These are phyloP conservation scores for Cucurbitaria berberidis DNA, from an alignment of 2,329 filamentous ascomycete species.

Conservation along the genomic window DNA sequence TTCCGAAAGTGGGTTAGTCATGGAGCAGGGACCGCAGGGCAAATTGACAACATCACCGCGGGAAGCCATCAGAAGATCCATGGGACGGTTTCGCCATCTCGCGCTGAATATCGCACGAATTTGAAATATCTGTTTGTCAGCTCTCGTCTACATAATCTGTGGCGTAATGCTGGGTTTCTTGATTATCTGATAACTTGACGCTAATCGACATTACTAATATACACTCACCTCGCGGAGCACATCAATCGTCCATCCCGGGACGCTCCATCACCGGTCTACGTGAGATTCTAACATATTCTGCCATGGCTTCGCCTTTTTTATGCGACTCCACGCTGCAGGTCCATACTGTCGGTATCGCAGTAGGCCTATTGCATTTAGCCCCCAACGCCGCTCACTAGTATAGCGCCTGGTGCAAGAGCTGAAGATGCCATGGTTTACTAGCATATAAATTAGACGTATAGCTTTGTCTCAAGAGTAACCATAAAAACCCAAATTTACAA, in stretches of 20 bases:
- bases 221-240: conserved; percentile 7
- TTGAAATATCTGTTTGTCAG: neutral
- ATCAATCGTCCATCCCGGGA: conserved; percentile 5
- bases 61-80: no score
- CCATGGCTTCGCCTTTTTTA: conserved; percentile 6
- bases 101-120: neutral
- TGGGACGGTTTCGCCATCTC: neutral
- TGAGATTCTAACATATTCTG: neutral
- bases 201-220: conserved; percentile 17
- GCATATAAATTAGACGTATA: conserved; percentile 4
- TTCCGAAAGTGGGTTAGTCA: neutral
- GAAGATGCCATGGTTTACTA: conserved; percentile 1
- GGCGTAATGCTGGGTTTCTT: no score
- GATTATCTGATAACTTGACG: no score
- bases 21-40: neutral
- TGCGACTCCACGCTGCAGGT: conserved; percentile 2
- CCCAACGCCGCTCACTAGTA: conserved; percentile 4
- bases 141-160: no score
- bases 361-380: conserved; percentile 6
- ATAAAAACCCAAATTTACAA: neutral
- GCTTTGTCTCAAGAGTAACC: neutral
- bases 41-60: no score
- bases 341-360: conserved; percentile 4
- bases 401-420: conserved; percentile 1
- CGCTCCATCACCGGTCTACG: conserved; percentile 8